phyloP scores from a whole-genome alignment of 2,329 filamentous ascomycete genomes.

The Colletotrichum caudatum region DNA sequence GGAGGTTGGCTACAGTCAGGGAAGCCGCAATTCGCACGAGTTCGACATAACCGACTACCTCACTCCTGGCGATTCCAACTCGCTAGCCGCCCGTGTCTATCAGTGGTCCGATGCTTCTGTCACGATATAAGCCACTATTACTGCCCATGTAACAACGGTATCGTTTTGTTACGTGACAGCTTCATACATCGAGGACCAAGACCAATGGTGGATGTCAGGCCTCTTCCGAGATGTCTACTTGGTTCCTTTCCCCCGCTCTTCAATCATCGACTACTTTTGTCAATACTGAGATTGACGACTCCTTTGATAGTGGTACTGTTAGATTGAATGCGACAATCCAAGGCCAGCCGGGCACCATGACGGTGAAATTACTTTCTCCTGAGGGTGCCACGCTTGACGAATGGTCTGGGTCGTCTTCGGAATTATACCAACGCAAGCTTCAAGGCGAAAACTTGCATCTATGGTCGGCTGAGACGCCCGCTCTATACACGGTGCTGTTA shows the following conservation, averaged over 20 bases:
- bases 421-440: constrained; percentile 51
- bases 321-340: constrained; percentile 58
- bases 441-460: constrained; percentile 64
- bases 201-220: constrained; percentile 76
- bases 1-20: constrained; percentile 78
- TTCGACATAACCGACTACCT: constrained; percentile 75
- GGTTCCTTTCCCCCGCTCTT: constrained; percentile 67
- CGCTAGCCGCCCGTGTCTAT: constrained; percentile 75
- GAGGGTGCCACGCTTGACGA: constrained; percentile 41
- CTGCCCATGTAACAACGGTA: too few species aligned
- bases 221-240: constrained; percentile 79
- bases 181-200: constrained; percentile 77
- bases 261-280: constrained; percentile 69
- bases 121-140: too few species aligned
- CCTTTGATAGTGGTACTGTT: constrained; percentile 65
- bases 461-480: constrained; percentile 77
- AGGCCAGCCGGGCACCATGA: constrained; percentile 41
- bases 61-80: constrained; percentile 59
- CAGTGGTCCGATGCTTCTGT: constrained; percentile 78
- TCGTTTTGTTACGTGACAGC: too few species aligned
- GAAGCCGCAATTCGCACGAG: constrained; percentile 78
- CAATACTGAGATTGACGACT: constrained; percentile 65
- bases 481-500: constrained; percentile 66
- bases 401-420: constrained; percentile 4
- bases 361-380: constrained; percentile 13